These are phyloP conservation scores for Cercospora sesami DNA, from an alignment of 2,329 filamentous ascomycete species.

Conservation along the genomic window DNA sequence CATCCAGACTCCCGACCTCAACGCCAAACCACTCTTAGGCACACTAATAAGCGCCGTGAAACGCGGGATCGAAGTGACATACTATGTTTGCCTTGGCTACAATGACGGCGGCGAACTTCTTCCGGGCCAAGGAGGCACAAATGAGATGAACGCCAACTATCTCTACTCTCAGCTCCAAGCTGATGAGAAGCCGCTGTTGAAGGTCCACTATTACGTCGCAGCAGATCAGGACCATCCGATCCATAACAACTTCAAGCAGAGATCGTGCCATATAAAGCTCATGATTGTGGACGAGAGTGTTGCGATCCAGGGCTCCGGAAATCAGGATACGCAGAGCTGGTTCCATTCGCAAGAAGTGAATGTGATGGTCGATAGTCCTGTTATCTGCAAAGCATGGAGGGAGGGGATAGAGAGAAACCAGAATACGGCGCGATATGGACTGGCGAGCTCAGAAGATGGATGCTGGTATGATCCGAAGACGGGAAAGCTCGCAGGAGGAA, in stretches of 20 bases:
- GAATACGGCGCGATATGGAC: slow-evolving; percentile 63
- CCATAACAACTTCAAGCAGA: slow-evolving; percentile 63
- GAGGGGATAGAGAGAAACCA: slow-evolving; percentile 54
- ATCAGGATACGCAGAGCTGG: slow-evolving; percentile 79
- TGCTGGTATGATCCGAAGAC: slow-evolving; percentile 58
- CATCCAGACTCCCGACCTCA: slow-evolving; percentile 76
- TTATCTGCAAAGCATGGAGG: slow-evolving; percentile 53
- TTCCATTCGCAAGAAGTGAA: slow-evolving; percentile 78
- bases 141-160: slow-evolving; percentile 66
- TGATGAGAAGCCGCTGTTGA: slow-evolving; percentile 44
- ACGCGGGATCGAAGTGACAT: slow-evolving; percentile 66
- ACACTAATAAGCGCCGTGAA: slow-evolving; percentile 65
- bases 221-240: slow-evolving; percentile 71
- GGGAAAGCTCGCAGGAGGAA: slow-evolving; percentile 44
- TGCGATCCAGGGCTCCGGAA: slow-evolving; percentile 72
- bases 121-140: slow-evolving; percentile 72
- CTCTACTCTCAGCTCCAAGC: slow-evolving; percentile 58
- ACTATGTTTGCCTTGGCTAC: slow-evolving; percentile 75
- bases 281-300: slow-evolving; percentile 70
- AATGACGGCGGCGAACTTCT: slow-evolving; percentile 76
- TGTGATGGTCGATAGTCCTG: slow-evolving; percentile 66
- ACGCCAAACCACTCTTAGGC: slow-evolving; percentile 66
- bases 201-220: slow-evolving; percentile 69
- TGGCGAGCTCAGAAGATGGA: slow-evolving; percentile 55
- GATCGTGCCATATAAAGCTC: slow-evolving; percentile 75